Percentiles rank a stretch among this genome's conserved stretches.
phyloP scores from a whole-genome alignment of 2,329 filamentous ascomycete genomes.

The Colletotrichum nymphaeae region DNA sequence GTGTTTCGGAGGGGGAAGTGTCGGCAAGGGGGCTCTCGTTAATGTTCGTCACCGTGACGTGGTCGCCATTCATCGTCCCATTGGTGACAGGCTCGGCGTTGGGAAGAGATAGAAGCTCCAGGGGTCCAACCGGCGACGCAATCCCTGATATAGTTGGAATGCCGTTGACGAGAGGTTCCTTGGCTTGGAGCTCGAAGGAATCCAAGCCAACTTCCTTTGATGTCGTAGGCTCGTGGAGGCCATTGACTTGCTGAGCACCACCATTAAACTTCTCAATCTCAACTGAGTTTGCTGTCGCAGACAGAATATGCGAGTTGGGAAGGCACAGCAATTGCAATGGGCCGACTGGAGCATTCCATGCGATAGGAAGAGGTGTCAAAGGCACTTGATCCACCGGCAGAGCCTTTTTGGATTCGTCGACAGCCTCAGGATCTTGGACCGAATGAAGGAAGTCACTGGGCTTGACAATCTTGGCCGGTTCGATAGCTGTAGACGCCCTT shows the following conservation, averaged over 20 bases:
- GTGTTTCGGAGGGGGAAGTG: not conserved
- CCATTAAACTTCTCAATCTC: not conserved
- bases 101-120: slow-evolving; percentile 63
- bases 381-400: not conserved
- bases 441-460: slow-evolving; percentile 1
- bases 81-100: slow-evolving; percentile 53
- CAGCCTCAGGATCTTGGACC: not conserved
- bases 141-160: not conserved
- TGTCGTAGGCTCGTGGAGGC: too few species aligned
- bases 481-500: not conserved
- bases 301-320: slow-evolving; percentile 58
- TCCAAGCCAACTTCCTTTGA: not conserved
- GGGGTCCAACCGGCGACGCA: slow-evolving; percentile 50
- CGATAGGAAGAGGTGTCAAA: not conserved
- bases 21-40: not conserved
- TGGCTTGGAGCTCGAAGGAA: not conserved
- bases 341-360: slow-evolving; percentile 46
- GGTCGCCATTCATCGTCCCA: not conserved
- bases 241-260: not conserved
- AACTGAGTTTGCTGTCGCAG: not conserved
- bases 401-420: not conserved
- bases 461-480: slow-evolving; percentile 25
- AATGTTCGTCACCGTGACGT: too few species aligned
- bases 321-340: slow-evolving; percentile 61
- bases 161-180: not conserved